A percentile compares a stretch with the other conserved stretches of the same genome.
phyloP scores from a whole-genome alignment of 164 flowering plant species.

The Tinospora cordifolia region DNA sequence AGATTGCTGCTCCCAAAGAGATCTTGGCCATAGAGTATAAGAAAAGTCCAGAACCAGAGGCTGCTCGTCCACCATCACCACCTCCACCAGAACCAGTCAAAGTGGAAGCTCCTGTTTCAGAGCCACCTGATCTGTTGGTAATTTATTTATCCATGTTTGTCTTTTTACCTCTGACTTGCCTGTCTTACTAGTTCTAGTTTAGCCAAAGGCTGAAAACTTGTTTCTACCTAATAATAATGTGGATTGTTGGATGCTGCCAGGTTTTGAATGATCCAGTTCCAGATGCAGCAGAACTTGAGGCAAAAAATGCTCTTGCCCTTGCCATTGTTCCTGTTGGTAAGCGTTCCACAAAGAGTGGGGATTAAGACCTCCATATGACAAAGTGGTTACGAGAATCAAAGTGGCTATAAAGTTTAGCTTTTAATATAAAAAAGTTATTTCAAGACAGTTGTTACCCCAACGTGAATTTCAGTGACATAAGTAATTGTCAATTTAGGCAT shows the following conservation, averaged over 20 bases:
- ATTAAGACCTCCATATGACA: background rate
- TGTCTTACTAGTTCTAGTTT: background rate
- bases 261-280: slow-evolving; percentile 62
- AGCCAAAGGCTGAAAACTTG: background rate
- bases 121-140: slow-evolving; percentile 85
- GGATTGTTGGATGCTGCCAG: slow-evolving; percentile 34
- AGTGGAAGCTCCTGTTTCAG: slow-evolving; percentile 47
- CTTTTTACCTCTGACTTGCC: background rate
- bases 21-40: slow-evolving; percentile 71
- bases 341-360: too few species aligned
- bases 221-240: background rate
- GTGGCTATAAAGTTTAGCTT: background rate
- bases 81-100: slow-evolving; percentile 59
- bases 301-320: slow-evolving; percentile 82
- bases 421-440: background rate
- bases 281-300: slow-evolving; percentile 66
- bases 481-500: background rate
- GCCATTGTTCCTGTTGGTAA: slow-evolving; percentile 90
- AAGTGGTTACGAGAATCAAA: background rate
- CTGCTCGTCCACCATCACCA: slow-evolving; percentile 39
- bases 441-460: background rate
- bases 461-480: background rate
- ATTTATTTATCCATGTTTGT: slow-evolving; percentile 8
- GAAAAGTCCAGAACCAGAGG: slow-evolving; percentile 50
- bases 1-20: slow-evolving; percentile 53